A percentile compares a stretch with the other conserved stretches of the same genome.
phyloP scores from a whole-genome alignment of 257 asterid species.

The Scutellaria barbata region DNA sequence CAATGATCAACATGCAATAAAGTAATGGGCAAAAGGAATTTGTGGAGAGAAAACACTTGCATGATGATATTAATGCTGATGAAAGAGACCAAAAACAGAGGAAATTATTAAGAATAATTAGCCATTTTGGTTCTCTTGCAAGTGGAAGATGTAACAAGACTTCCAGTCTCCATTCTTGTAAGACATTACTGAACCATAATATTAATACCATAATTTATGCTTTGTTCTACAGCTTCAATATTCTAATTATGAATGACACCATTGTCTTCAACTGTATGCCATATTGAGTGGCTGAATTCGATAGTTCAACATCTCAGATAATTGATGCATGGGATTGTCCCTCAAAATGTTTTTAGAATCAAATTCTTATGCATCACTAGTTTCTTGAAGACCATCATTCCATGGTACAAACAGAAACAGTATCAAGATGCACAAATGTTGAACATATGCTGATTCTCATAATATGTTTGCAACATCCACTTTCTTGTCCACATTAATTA shows the following conservation, averaged over 20 bases:
- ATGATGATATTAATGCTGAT: background rate
- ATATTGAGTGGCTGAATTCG: constrained; percentile 8
- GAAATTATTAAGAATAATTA: constrained; percentile 23
- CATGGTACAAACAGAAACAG: background rate
- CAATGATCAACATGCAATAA: constrained; percentile 27
- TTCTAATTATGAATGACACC: no score
- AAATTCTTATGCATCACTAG: constrained; percentile 13
- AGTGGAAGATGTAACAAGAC: constrained; percentile 53
- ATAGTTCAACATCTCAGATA: no score
- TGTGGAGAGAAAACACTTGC: constrained; percentile 28
- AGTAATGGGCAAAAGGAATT: background rate
- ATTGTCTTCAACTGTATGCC: constrained; percentile 1
- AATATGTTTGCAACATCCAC: constrained; percentile 22
- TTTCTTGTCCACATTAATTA: background rate
- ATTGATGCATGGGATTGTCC: background rate
- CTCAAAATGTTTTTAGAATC: constrained; percentile 19
- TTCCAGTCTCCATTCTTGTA: constrained; percentile 59
- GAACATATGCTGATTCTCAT: constrained; percentile 36
- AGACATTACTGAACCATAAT: no score
- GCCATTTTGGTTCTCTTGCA: constrained; percentile 35
- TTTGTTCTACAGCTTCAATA: constrained; percentile 29
- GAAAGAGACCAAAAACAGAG: constrained; percentile 28
- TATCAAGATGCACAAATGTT: background rate
- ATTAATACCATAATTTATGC: constrained; percentile 34
- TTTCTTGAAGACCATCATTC: background rate